Conservation (phyloP, 2,329 filamentous ascomycete genomes). For the Geosmithia putterillii region DNA sequence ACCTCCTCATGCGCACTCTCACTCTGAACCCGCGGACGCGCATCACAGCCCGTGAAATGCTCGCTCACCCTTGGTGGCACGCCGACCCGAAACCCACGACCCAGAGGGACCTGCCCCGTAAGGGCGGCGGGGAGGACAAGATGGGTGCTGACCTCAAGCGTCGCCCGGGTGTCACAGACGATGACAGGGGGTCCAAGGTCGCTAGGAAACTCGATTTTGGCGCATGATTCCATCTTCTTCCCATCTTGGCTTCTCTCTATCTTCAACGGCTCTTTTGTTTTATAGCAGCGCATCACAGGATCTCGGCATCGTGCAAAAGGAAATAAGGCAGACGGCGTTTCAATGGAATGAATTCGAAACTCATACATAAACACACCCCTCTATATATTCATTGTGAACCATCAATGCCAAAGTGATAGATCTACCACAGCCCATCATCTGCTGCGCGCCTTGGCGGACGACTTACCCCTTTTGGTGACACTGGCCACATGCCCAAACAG, state of each 20-base stretch:
- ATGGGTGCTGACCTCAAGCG: conserved; percentile 75
- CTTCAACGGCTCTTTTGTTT: too few species aligned
- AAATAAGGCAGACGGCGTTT: too few species aligned
- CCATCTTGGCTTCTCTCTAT: neutral
- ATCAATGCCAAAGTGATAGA: too few species aligned
- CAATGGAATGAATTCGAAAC: too few species aligned
- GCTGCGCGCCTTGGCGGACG: neutral
- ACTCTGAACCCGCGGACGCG: conserved; percentile 77
- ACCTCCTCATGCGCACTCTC: conserved; percentile 77
- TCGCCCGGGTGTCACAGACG: conserved; percentile 54
- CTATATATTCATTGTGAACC: too few species aligned
- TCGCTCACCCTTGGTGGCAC: conserved; percentile 79
- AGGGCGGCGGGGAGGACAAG: conserved; percentile 56
- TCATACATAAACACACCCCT: too few species aligned
- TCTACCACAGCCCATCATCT: neutral
- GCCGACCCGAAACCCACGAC: conserved; percentile 71
- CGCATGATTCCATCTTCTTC: too few species aligned
- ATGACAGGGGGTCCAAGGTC: conserved; percentile 59
- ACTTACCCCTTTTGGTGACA: neutral
- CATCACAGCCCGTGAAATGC: conserved; percentile 62
- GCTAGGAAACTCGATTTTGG: conserved; percentile 76
- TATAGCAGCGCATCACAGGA: too few species aligned
- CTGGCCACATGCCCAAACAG: conserved; percentile 54
- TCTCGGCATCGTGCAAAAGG: too few species aligned
- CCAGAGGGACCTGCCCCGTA: conserved; percentile 70